Evolutionary conservation across 192 early-diverging fungal species (phyloP).

Genomic region (Backusella morwellensis): DNA sequence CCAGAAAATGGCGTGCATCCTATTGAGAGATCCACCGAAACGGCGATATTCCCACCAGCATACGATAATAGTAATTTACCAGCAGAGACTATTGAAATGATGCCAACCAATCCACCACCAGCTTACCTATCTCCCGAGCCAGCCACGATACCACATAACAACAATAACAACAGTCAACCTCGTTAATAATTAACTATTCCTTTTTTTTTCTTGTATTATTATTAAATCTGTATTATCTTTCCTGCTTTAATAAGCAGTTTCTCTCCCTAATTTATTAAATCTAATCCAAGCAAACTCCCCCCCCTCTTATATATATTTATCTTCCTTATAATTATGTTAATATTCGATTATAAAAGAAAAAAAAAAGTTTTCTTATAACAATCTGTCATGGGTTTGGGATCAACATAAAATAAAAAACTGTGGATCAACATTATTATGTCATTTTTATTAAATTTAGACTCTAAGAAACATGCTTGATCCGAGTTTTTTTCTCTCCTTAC

Average conservation of each 20-base stretch:
- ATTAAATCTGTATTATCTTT: conserved; percentile 7
- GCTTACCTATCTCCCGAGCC: background rate
- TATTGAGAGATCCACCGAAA: background rate
- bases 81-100: background rate
- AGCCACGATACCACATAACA: background rate
- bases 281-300: background rate
- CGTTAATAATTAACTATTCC: background rate
- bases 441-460: too few species aligned
- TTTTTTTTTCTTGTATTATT: background rate
- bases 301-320: background rate
- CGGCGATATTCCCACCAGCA: background rate
- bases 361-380: background rate
- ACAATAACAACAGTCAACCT: background rate
- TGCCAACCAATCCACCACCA: background rate
- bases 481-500: too few species aligned
- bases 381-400: background rate
- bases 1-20: background rate
- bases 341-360: background rate
- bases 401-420: background rate
- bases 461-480: too few species aligned
- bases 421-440: too few species aligned
- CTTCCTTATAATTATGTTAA: background rate
- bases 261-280: conserved; percentile 1
- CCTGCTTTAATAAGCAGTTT: background rate
- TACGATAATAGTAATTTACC: background rate